Percentiles rank a stretch among this genome's conserved stretches.
Evolutionary conservation across 441 rosid species (phyloP).

Genomic region (Mallotus japonicus): DNA sequence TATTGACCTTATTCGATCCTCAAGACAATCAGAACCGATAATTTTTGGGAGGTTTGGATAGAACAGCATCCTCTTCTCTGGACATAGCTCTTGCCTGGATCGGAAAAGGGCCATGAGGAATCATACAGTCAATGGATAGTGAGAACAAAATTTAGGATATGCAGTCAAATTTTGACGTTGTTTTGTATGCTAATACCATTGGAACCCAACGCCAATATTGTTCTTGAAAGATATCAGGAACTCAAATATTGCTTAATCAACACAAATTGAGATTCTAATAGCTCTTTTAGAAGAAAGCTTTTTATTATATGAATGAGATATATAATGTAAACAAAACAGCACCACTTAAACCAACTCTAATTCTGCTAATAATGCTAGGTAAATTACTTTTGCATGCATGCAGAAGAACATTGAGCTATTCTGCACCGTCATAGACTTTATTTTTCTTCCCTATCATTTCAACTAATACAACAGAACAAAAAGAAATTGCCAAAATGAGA

Average conservation of each 20-base stretch:
- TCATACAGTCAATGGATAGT: conserved; percentile 7
- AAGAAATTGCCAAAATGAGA: not conserved
- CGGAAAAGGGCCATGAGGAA: not conserved
- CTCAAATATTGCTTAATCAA: not conserved
- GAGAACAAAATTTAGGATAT: not conserved
- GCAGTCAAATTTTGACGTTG: not conserved
- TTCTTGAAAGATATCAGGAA: not conserved
- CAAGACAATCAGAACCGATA: conserved; percentile 61
- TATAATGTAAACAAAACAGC: not conserved
- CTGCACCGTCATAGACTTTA: too few species aligned
- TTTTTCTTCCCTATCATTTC: too few species aligned
- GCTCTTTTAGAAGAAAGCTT: not conserved
- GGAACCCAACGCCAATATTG: not conserved
- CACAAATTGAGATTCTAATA: not conserved
- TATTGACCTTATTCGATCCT: conserved; percentile 54
- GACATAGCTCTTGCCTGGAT: conserved; percentile 68
- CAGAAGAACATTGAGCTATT: too few species aligned
- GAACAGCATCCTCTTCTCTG: conserved; percentile 70
- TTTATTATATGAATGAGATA: not conserved
- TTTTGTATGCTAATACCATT: not conserved
- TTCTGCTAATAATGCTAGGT: not conserved
- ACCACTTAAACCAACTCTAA: not conserved
- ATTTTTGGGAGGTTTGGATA: conserved; percentile 69
- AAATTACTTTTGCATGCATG: too few species aligned
- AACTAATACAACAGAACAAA: not conserved